Conservation (phyloP, 257 asterid species). For the Misopates orontium region DNA sequence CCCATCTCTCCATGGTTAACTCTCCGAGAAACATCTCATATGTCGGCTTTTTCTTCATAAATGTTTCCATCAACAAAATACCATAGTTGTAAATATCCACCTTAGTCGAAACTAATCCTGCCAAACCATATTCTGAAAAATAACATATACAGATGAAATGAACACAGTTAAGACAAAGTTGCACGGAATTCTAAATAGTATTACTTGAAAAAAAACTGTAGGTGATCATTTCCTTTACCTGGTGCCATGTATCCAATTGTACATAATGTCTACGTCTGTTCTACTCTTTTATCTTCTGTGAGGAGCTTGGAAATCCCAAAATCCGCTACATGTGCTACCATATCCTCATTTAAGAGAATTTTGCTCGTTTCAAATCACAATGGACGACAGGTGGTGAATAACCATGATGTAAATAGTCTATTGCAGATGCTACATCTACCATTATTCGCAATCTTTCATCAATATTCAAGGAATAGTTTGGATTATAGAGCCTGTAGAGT, state of each 20-base stretch:
- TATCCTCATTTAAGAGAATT: too few relatives aligned
- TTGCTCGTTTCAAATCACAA: too few relatives aligned
- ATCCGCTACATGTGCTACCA: too few relatives aligned
- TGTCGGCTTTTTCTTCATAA: slow-evolving; percentile 16
- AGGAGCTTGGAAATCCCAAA: slow-evolving; percentile 6
- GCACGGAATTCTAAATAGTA: not conserved
- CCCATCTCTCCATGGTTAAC: slow-evolving; percentile 26
- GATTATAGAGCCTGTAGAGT: not conserved
- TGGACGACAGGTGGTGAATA: too few relatives aligned
- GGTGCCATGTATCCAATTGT: too few relatives aligned
- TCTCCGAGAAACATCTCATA: slow-evolving; percentile 23
- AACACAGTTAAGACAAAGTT: too few relatives aligned
- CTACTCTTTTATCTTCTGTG: not conserved
- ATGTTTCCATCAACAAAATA: slow-evolving; percentile 28
- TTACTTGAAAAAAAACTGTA: not conserved
- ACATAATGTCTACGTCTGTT: not conserved
- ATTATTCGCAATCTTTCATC: not conserved
- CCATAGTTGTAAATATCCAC: slow-evolving; percentile 26
- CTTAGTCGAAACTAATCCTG: slow-evolving; percentile 21
- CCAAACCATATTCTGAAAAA: slow-evolving; percentile 24
- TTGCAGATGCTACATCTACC: slow-evolving; percentile 5
- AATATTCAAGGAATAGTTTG: not conserved
- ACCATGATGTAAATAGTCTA: too few relatives aligned
- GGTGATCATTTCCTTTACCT: not conserved
- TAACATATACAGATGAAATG: not conserved